Percentiles rank a stretch among this genome's conserved stretches.
These are phyloP conservation scores for Xylaria flabelliformis DNA, from an alignment of 495 filamentous ascomycete genomes.

Conservation along the genomic window DNA sequence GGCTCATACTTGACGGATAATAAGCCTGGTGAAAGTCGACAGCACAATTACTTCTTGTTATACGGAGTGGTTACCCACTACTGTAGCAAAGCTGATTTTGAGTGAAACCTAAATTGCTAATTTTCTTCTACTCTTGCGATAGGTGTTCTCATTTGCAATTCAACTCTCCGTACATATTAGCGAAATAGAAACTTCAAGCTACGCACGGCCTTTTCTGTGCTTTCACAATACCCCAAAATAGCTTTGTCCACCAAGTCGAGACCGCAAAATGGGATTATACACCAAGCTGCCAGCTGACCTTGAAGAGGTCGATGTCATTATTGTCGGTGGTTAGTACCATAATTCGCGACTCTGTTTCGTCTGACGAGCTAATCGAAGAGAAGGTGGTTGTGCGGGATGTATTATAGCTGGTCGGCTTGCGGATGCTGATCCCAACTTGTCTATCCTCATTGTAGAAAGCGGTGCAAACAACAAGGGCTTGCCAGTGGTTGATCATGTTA, in stretches of 20 bases:
- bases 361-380: not conserved
- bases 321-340: conserved; percentile 40
- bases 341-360: not conserved
- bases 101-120: not conserved
- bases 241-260: not conserved
- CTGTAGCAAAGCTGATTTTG: not conserved
- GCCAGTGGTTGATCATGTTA: conserved; percentile 39
- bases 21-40: too few relatives aligned
- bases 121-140: not conserved
- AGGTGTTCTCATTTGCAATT: not conserved
- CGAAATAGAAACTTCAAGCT: not conserved
- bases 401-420: conserved; percentile 44
- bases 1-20: not conserved
- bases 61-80: not conserved
- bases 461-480: conserved; percentile 42
- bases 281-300: conserved; percentile 40
- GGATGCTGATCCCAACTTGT: conserved; percentile 41
- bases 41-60: not conserved
- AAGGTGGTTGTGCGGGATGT: conserved; percentile 45
- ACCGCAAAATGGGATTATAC: conserved; percentile 38
- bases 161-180: not conserved
- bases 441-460: conserved; percentile 43
- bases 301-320: conserved; percentile 45
- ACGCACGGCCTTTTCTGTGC: too few relatives aligned
- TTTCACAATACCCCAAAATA: too few relatives aligned